phyloP scores from a whole-genome alignment of 345 rosid genomes.

The Boechera stricta region DNA sequence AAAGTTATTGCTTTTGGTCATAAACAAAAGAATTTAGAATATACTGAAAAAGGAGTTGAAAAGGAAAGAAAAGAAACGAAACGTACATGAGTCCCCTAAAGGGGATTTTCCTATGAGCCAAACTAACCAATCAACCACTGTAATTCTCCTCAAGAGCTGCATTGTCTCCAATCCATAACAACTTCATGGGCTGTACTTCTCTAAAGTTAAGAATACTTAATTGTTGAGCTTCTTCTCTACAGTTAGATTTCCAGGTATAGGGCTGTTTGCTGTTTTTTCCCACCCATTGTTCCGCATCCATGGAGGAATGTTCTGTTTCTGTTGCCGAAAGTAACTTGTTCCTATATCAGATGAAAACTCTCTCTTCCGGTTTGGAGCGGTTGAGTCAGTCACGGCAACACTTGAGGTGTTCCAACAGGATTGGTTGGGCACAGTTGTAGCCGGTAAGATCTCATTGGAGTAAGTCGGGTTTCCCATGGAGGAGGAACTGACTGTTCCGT shows the following conservation, averaged over 20 bases:
- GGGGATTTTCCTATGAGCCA: constrained; percentile 45
- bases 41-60: constrained; percentile 41
- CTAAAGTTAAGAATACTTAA: constrained; percentile 34
- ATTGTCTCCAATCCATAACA: constrained; percentile 46
- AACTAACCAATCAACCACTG: constrained; percentile 50
- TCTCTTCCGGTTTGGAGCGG: constrained; percentile 56
- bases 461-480: constrained; percentile 34
- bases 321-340: constrained; percentile 79
- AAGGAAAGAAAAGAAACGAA: constrained; percentile 27
- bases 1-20: constrained; percentile 12
- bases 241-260: constrained; percentile 44
- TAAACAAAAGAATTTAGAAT: constrained; percentile 62
- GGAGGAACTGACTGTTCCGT: constrained; percentile 34
- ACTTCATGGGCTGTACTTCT: constrained; percentile 36
- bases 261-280: constrained; percentile 38
- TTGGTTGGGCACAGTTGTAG: constrained; percentile 44
- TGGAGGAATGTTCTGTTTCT: constrained; percentile 69
- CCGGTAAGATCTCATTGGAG: constrained; percentile 48
- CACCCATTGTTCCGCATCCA: constrained; percentile 65
- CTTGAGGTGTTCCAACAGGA: constrained; percentile 46
- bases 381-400: constrained; percentile 38
- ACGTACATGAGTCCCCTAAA: constrained; percentile 47
- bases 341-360: constrained; percentile 65
- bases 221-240: constrained; percentile 35
- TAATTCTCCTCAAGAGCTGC: constrained; percentile 47